Conservation (phyloP, 495 filamentous ascomycete genomes). For the Neurospora pannonica region DNA sequence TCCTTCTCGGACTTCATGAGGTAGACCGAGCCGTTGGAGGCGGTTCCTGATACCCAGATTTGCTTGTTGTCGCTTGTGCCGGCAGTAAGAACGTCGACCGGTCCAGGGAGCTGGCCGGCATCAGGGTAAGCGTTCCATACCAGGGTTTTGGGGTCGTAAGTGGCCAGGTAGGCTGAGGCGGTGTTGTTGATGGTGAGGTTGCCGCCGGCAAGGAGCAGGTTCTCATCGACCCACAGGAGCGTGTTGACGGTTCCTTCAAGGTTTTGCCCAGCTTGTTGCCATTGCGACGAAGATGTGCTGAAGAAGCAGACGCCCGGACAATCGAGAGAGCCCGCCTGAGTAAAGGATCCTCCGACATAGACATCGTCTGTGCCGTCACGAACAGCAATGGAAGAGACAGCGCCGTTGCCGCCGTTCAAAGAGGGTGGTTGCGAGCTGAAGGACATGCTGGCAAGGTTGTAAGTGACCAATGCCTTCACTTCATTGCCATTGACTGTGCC, state of each 20-base stretch:
- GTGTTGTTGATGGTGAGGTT: conserved; percentile 59
- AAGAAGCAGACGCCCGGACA: conserved; percentile 78
- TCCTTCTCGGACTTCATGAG: conserved; percentile 54
- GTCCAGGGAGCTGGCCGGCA: conserved; percentile 61
- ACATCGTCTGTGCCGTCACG: conserved; percentile 60
- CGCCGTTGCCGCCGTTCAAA: conserved; percentile 55
- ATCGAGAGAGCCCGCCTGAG: conserved; percentile 67
- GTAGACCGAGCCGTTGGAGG: conserved; percentile 59
- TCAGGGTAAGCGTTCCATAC: conserved; percentile 58
- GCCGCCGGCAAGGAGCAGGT: conserved; percentile 65
- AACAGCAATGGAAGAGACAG: conserved; percentile 63
- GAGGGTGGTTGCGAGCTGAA: conserved; percentile 61
- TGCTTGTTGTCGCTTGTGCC: conserved; percentile 54
- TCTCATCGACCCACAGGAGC: conserved; percentile 64
- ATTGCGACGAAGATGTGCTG: conserved; percentile 55
- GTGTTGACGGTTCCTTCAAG: conserved; percentile 58
- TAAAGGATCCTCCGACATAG: conserved; percentile 79
- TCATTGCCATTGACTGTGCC: conserved; percentile 53
- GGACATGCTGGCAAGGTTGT: conserved; percentile 55
- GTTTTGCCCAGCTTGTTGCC: conserved; percentile 64
- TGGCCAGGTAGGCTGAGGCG: conserved; percentile 52
- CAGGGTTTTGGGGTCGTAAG: conserved; percentile 56
- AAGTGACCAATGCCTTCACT: conserved; percentile 69
- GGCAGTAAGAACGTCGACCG: conserved; percentile 65
- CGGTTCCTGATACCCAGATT: conserved; percentile 71